Evolutionary conservation across 495 filamentous ascomycete genomes (phyloP).

Genomic region (Annulohypoxylon maeteangense): DNA sequence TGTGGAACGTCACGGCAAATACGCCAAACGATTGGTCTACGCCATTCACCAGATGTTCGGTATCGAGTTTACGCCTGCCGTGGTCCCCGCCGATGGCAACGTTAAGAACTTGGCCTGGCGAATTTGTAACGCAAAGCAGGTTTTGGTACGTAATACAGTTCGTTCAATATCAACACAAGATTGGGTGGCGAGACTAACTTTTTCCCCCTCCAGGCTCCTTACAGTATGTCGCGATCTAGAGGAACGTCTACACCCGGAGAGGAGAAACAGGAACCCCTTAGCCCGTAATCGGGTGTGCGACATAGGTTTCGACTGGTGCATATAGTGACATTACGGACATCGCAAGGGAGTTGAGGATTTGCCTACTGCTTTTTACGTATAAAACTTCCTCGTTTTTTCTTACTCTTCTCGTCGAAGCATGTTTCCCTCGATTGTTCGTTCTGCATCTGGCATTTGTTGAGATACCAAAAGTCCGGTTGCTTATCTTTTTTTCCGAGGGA

Average conservation of each 20-base stretch:
- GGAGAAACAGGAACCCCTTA: slow-evolving; percentile 46
- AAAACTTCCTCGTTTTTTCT: neutral
- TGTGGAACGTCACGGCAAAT: slow-evolving; percentile 88
- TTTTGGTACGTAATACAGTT: slow-evolving; percentile 72
- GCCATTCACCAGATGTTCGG: slow-evolving; percentile 98
- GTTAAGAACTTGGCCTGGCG: slow-evolving; percentile 93
- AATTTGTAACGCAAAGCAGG: slow-evolving; percentile 93
- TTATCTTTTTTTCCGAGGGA: neutral
- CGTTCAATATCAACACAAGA: neutral
- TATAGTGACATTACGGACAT: neutral
- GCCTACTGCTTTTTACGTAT: neutral
- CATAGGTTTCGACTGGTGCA: neutral
- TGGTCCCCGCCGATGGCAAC: slow-evolving; percentile 92
- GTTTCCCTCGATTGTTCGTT: neutral
- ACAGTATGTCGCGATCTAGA: slow-evolving; percentile 70
- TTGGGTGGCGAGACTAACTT: slow-evolving; percentile 21
- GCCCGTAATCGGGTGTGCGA: neutral
- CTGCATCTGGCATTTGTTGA: slow-evolving; percentile 13
- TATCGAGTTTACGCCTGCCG: slow-evolving; percentile 91
- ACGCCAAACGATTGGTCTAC: slow-evolving; percentile 87
- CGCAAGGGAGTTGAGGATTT: neutral
- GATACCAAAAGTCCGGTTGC: slow-evolving; percentile 16
- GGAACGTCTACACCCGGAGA: slow-evolving; percentile 64
- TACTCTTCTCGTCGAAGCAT: neutral
- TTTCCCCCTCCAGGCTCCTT: slow-evolving; percentile 70